phyloP scores from a whole-genome alignment of 2,329 filamentous ascomycete species.

The Hymenoscyphus linearis region DNA sequence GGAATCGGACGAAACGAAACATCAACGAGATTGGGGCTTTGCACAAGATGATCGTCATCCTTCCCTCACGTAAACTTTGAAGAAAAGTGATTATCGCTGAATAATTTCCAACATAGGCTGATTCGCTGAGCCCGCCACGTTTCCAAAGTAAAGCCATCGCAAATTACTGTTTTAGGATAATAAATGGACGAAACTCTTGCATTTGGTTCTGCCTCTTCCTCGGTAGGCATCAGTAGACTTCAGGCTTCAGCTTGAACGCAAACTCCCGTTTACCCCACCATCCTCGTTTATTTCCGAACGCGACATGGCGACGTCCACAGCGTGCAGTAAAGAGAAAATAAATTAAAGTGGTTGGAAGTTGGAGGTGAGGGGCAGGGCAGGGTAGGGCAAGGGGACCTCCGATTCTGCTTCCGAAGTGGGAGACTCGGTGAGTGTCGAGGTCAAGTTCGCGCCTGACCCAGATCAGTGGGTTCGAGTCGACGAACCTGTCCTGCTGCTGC shows the following conservation, averaged over 20 bases:
- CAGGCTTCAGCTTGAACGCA: not conserved
- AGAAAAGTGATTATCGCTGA: no score
- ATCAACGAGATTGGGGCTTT: not conserved
- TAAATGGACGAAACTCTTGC: not conserved
- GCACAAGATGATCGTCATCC: no score
- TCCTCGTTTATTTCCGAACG: not conserved
- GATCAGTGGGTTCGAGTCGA: not conserved
- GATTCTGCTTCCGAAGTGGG: not conserved
- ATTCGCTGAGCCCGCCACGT: not conserved
- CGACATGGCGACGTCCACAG: not conserved
- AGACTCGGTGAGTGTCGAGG: not conserved
- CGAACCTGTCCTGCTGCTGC: no score
- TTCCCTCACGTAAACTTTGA: not conserved
- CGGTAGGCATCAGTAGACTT: no score
- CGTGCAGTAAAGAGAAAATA: not conserved
- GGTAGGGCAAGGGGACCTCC: not conserved
- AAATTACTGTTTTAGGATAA: not conserved
- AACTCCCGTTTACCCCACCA: not conserved
- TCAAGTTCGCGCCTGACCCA: not conserved
- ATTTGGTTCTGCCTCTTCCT: no score
- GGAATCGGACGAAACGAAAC: not conserved
- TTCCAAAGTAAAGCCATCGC: not conserved
- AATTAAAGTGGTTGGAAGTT: no score
- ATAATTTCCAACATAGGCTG: not conserved
- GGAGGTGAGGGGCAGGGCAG: no score